These are phyloP conservation scores for Mariannaea sp. DNA, from an alignment of 2,329 filamentous ascomycete genomes.

Conservation along the genomic window DNA sequence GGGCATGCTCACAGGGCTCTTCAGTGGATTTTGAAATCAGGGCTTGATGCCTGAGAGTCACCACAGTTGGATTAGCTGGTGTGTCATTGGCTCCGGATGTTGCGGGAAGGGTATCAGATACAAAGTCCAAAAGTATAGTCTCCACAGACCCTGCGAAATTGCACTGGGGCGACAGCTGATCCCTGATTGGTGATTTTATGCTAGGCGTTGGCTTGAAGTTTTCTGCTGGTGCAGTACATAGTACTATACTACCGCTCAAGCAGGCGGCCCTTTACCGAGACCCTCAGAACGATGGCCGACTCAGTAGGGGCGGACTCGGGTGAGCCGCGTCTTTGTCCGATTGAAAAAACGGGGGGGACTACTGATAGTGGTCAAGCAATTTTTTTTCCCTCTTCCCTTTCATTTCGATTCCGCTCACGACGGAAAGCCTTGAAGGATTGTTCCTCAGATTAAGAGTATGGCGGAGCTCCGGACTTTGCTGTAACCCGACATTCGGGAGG, in stretches of 20 bases:
- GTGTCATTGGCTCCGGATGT: slow-evolving; percentile 32
- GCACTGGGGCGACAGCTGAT: slow-evolving; percentile 31
- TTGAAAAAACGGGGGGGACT: slow-evolving; percentile 15
- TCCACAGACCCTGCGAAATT: slow-evolving; percentile 34
- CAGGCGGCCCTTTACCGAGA: slow-evolving; percentile 14
- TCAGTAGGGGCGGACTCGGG: slow-evolving; percentile 19
- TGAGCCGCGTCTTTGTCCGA: slow-evolving; percentile 23
- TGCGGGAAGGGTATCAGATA: slow-evolving; percentile 37
- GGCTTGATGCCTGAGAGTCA: neutral
- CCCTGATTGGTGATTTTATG: slow-evolving; percentile 27
- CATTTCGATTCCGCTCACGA: neutral
- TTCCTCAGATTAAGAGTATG: slow-evolving; percentile 22
- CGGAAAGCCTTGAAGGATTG: too few species aligned
- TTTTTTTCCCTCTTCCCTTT: neutral
- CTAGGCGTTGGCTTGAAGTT: slow-evolving; percentile 11
- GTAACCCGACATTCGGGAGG: slow-evolving; percentile 32
- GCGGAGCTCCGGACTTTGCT: slow-evolving; percentile 37
- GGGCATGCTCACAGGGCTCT: slow-evolving; percentile 1
- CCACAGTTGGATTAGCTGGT: slow-evolving; percentile 8
- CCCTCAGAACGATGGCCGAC: slow-evolving; percentile 21
- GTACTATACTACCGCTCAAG: slow-evolving; percentile 7
- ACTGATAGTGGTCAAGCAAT: slow-evolving; percentile 29
- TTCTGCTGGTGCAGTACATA: slow-evolving; percentile 31
- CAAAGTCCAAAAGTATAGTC: slow-evolving; percentile 31
- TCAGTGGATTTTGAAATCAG: slow-evolving; percentile 3